phyloP scores from a whole-genome alignment of 306 rosid genomes.

The Medicago truncatula region MtrunA17r5.0-ANR NC_053042.1:56511501-56512000 shows the following conservation, averaged over 20 bases:
- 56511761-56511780: slow-evolving; percentile 70
- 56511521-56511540: background rate
- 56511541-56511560: slow-evolving; percentile 55
- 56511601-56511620: background rate
- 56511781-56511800: slow-evolving; percentile 83
- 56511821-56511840: slow-evolving; percentile 54
- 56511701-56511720: slow-evolving; percentile 59
- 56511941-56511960: slow-evolving; percentile 79
- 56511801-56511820: slow-evolving; percentile 67
- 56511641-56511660: slow-evolving; percentile 31
- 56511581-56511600: background rate
- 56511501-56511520: background rate
- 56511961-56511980: slow-evolving; percentile 47
- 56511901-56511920: slow-evolving; percentile 87
- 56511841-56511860: slow-evolving; percentile 41
- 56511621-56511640: slow-evolving; percentile 47
- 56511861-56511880: slow-evolving; percentile 66
- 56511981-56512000: slow-evolving; percentile 10
- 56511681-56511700: slow-evolving; percentile 39
- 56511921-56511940: slow-evolving; percentile 87
- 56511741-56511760: slow-evolving; percentile 77
- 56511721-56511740: slow-evolving; percentile 59
- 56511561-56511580: slow-evolving; percentile 41
- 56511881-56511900: slow-evolving; percentile 78
- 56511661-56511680: background rate